Conservation (phyloP, 2,329 filamentous ascomycete genomes). For the Westerdykella ornata region DNA sequence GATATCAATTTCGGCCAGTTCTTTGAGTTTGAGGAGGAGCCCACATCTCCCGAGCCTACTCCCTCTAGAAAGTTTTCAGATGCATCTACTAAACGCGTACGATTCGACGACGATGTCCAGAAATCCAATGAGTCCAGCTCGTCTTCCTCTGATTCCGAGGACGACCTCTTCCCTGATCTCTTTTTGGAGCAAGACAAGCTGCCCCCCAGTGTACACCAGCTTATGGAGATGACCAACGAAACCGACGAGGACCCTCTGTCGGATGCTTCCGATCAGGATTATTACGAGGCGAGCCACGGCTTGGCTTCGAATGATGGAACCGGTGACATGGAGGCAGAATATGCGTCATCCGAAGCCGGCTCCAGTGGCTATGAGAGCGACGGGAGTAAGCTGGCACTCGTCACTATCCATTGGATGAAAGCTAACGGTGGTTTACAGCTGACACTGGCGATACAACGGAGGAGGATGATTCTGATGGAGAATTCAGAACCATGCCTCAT, state of each 20-base stretch:
- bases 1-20: slow-evolving; percentile 32
- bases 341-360: slow-evolving; percentile 42
- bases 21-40: slow-evolving; percentile 36
- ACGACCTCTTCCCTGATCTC: slow-evolving; percentile 67
- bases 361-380: slow-evolving; percentile 49
- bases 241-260: slow-evolving; percentile 40
- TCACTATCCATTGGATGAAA: slow-evolving; percentile 16
- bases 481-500: slow-evolving; percentile 44
- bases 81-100: slow-evolving; percentile 56
- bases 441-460: slow-evolving; percentile 57
- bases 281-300: slow-evolving; percentile 56
- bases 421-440: slow-evolving; percentile 46
- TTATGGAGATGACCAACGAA: slow-evolving; percentile 56
- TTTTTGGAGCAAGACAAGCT: slow-evolving; percentile 70
- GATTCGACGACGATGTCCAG: slow-evolving; percentile 60
- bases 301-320: slow-evolving; percentile 37
- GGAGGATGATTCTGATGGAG: slow-evolving; percentile 45
- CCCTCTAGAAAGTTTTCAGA: slow-evolving; percentile 35
- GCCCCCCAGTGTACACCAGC: slow-evolving; percentile 63
- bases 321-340: slow-evolving; percentile 23
- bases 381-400: slow-evolving; percentile 42
- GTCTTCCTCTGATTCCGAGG: slow-evolving; percentile 50
- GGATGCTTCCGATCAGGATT: slow-evolving; percentile 43
- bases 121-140: slow-evolving; percentile 53
- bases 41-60: slow-evolving; percentile 35